A percentile compares a stretch with the other conserved stretches of the same genome.
phyloP scores from a whole-genome alignment of 1,284 basidiomycete species.

The Cystobasidiaceae sp. region DNA sequence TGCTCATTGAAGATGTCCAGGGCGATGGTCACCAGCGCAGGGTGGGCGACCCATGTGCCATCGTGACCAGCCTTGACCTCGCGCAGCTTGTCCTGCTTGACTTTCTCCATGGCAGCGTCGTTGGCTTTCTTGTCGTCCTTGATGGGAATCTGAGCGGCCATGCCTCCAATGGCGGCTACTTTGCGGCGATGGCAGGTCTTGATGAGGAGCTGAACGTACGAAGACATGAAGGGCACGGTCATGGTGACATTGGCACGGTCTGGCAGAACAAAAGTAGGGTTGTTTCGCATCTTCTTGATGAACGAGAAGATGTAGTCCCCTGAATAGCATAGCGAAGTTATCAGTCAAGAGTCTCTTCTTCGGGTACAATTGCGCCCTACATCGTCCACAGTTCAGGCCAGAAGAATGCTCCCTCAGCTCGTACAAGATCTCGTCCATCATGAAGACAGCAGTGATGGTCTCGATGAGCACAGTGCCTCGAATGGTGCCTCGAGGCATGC shows the following conservation, averaged over 20 bases:
- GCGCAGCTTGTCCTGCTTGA: slow-evolving; percentile 91
- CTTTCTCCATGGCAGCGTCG: slow-evolving; percentile 93
- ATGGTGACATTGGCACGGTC: slow-evolving; percentile 96
- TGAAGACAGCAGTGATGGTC: slow-evolving; percentile 94
- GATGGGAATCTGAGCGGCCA: slow-evolving; percentile 90
- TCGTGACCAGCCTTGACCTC: slow-evolving; percentile 96
- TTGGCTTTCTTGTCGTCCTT: slow-evolving; percentile 92
- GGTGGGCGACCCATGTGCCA: slow-evolving; percentile 81
- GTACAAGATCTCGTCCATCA: slow-evolving; percentile 99
- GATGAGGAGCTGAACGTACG: slow-evolving; percentile 93
- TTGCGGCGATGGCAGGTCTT: slow-evolving; percentile 98
- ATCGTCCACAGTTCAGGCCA: slow-evolving; percentile 96
- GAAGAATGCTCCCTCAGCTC: slow-evolving; percentile 93
- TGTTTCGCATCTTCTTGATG: slow-evolving; percentile 88
- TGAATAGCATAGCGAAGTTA: background rate
- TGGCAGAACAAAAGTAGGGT: slow-evolving; percentile 70
- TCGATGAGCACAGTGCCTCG: slow-evolving; percentile 94
- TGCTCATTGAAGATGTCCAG: slow-evolving; percentile 84
- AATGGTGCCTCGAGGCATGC: slow-evolving; percentile 78
- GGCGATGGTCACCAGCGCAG: slow-evolving; percentile 88
- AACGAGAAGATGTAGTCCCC: slow-evolving; percentile 48
- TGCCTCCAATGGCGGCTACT: slow-evolving; percentile 98
- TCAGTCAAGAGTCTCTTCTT: slow-evolving; percentile 7
- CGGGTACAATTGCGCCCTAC: slow-evolving; percentile 97
- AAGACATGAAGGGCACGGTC: slow-evolving; percentile 97